Percentiles rank a stretch among this genome's conserved stretches.
Evolutionary conservation across 345 rosid species (phyloP).

Genomic region (Laguncularia racemosa): DNA sequence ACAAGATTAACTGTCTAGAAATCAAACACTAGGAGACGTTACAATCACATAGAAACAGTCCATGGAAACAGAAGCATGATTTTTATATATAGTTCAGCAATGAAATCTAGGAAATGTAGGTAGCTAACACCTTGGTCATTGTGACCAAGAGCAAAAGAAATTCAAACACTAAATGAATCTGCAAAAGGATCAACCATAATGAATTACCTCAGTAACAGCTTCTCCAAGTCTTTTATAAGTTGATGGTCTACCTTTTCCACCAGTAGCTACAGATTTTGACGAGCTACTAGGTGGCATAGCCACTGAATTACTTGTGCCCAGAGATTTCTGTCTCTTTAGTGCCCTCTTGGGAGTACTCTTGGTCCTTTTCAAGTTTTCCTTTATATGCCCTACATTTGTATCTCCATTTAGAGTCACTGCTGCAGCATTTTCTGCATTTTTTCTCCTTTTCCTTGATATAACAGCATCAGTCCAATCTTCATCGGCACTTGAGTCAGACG

Average conservation of each 20-base stretch:
- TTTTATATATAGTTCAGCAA: too few relatives aligned
- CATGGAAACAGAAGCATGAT: too few relatives aligned
- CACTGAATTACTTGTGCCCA: conserved; percentile 9
- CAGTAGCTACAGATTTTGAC: conserved; percentile 19
- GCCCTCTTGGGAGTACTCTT: conserved; percentile 18
- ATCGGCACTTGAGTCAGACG: conserved; percentile 43
- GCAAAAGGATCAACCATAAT: neutral
- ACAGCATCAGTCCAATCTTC: conserved; percentile 43
- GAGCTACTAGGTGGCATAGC: conserved; percentile 13
- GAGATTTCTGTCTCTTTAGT: conserved; percentile 16
- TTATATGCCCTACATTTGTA: conserved; percentile 13
- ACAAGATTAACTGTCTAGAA: too few relatives aligned
- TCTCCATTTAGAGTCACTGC: conserved; percentile 28
- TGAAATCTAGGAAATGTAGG: too few relatives aligned
- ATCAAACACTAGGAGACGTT: too few relatives aligned
- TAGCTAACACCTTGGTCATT: too few relatives aligned
- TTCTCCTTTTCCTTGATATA: conserved; percentile 31
- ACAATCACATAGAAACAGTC: too few relatives aligned
- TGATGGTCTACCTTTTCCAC: conserved; percentile 22
- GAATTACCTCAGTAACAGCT: conserved; percentile 52
- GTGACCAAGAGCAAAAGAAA: neutral
- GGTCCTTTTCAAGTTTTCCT: conserved; percentile 15
- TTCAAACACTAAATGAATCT: neutral
- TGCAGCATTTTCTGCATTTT: conserved; percentile 16
- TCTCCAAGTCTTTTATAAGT: conserved; percentile 44